Evolutionary conservation across 352 stramenopile genomes (phyloP).

Genomic region (Globisporangium middletonii): DNA sequence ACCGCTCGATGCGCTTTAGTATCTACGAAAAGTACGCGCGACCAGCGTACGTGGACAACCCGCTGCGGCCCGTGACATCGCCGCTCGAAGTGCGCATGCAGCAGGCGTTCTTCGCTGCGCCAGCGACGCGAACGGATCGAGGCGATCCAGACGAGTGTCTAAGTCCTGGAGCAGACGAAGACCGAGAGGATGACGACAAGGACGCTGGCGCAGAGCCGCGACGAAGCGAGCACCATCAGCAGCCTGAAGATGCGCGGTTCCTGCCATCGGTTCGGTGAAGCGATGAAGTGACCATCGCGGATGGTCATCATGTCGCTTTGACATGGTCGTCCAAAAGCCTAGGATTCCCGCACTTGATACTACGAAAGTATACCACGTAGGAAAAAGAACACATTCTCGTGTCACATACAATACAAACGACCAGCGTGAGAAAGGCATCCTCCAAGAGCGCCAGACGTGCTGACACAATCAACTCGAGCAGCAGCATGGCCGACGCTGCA

Average conservation of each 20-base stretch:
- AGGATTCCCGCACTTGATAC: too few relatives aligned
- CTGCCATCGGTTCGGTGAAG: too few relatives aligned
- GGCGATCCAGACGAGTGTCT: neutral
- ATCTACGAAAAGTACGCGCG: constrained; percentile 37
- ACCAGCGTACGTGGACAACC: constrained; percentile 10
- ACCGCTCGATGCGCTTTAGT: constrained; percentile 17
- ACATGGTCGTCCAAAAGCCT: too few relatives aligned
- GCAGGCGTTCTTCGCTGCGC: constrained; percentile 21
- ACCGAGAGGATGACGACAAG: too few relatives aligned
- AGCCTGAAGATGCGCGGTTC: too few relatives aligned
- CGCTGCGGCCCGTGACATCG: constrained; percentile 23
- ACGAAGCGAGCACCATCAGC: too few relatives aligned
- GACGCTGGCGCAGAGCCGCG: too few relatives aligned
- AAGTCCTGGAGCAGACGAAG: neutral
- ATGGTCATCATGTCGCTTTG: too few relatives aligned
- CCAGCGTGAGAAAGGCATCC: too few relatives aligned
- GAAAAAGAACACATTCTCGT: neutral
- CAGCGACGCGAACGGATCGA: neutral
- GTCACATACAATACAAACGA: too few relatives aligned
- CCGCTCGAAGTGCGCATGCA: constrained; percentile 29
- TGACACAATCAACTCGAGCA: neutral
- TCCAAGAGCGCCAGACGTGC: neutral
- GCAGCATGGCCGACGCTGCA: neutral
- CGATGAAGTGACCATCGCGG: too few relatives aligned
- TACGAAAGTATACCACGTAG: neutral